These are phyloP conservation scores for Tylopilus sp. DNA, from an alignment of 768 basidiomycete genomes.

Conservation along the genomic window DNA sequence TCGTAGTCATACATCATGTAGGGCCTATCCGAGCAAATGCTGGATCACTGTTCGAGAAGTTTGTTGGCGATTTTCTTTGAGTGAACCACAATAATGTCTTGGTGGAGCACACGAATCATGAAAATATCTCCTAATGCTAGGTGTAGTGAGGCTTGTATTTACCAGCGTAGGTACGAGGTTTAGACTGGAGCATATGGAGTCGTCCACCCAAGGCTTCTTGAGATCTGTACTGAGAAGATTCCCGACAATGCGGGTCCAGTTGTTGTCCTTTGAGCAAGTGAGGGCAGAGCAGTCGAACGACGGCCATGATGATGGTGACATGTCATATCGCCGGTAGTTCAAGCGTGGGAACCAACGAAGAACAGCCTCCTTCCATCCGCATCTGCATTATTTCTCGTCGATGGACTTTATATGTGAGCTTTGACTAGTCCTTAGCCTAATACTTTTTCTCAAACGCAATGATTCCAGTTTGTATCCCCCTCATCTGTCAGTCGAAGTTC, in stretches of 20 bases:
- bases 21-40: slow-evolving; percentile 29
- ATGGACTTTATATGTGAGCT: slow-evolving; percentile 13
- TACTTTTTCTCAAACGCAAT: neutral
- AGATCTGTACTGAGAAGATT: slow-evolving; percentile 16
- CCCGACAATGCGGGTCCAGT: slow-evolving; percentile 17
- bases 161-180: neutral
- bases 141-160: neutral
- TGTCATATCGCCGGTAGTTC: no score
- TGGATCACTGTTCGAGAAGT: slow-evolving; percentile 26
- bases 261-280: slow-evolving; percentile 2
- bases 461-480: slow-evolving; percentile 48
- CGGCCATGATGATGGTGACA: no score
- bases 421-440: neutral
- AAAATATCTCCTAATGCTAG: slow-evolving; percentile 16
- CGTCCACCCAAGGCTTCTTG: slow-evolving; percentile 18
- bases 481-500: slow-evolving; percentile 39
- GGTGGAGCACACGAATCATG: slow-evolving; percentile 18
- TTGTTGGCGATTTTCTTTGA: slow-evolving; percentile 27
- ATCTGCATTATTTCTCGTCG: no score
- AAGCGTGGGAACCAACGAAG: no score
- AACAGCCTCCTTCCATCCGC: no score
- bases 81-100: slow-evolving; percentile 25
- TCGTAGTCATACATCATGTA: slow-evolving; percentile 37
- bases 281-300: no score
- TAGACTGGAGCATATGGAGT: slow-evolving; percentile 13